phyloP scores from a whole-genome alignment of 192 early-diverging fungal species.

The Coemansia sp. region DNA sequence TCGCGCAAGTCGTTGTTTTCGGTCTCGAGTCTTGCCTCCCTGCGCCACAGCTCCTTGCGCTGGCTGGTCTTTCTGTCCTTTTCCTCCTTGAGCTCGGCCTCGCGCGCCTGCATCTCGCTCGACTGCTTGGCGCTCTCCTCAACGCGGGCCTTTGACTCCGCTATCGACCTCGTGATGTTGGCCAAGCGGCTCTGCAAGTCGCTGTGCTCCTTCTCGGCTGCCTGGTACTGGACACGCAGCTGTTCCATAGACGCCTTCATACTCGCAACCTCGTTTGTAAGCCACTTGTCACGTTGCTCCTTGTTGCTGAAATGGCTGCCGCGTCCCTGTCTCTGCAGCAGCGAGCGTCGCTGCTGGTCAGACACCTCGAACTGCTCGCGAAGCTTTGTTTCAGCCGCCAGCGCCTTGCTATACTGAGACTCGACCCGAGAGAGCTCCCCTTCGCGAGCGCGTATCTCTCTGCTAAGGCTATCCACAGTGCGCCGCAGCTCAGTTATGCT shows the following conservation, averaged over 20 bases:
- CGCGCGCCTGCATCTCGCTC: constrained; percentile 41
- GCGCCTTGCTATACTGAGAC: constrained; percentile 63
- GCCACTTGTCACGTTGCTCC: constrained; percentile 74
- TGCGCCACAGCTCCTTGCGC: constrained; percentile 82
- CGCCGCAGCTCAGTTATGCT: constrained; percentile 52
- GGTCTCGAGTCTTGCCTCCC: constrained; percentile 72
- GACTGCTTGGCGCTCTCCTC: constrained; percentile 27
- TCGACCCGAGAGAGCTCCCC: constrained; percentile 60
- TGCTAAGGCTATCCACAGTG: constrained; percentile 25
- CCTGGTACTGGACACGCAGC: constrained; percentile 57
- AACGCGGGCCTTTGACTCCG: constrained; percentile 23
- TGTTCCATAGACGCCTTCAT: constrained; percentile 55
- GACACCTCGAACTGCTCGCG: constrained; percentile 66
- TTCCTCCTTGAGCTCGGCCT: constrained; percentile 39
- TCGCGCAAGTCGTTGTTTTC: constrained; percentile 66
- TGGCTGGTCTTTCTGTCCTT: constrained; percentile 35
- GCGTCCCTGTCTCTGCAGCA: constrained; percentile 86
- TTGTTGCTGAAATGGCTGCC: constrained; percentile 71
- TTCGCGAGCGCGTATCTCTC: constrained; percentile 53
- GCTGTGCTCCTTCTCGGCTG: constrained; percentile 33
- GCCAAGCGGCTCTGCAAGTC: constrained; percentile 28
- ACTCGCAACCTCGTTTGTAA: constrained; percentile 66
- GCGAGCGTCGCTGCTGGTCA: constrained; percentile 68
- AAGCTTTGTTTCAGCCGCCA: constrained; percentile 57
- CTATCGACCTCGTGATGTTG: constrained; percentile 20